Evolutionary conservation across 75 land plant genomes (phyloP).

Genomic region (Pinus albicaulis): DNA sequence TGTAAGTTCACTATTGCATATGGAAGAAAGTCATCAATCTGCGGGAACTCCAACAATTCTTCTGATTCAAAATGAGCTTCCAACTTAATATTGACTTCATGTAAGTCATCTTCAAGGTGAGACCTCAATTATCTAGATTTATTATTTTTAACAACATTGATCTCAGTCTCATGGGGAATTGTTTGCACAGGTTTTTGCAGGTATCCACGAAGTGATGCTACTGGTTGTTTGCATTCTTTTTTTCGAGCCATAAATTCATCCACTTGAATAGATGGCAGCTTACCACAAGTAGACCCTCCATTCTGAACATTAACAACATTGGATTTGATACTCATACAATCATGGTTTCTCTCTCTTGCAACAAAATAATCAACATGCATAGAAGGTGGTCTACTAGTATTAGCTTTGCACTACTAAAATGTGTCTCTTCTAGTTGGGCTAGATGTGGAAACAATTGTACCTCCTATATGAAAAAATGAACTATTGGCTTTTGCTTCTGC

Average conservation of each 20-base stretch:
- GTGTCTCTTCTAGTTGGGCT: constrained; percentile 67
- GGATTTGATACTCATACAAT: constrained; percentile 37
- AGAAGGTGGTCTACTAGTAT: constrained; percentile 96
- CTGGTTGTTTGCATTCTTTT: constrained; percentile 64
- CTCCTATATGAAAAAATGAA: constrained; percentile 44
- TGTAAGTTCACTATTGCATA: no score
- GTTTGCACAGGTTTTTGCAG: constrained; percentile 26
- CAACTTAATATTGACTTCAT: constrained; percentile 77
- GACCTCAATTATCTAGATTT: constrained; percentile 39
- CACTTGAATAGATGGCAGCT: constrained; percentile 98
- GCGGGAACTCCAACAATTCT: no score
- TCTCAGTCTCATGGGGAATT: constrained; percentile 13
- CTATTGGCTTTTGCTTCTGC: constrained; percentile 29
- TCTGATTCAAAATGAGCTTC: constrained; percentile 70
- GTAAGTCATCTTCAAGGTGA: constrained; percentile 3
- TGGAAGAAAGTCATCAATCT: no score
- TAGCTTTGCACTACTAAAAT: constrained; percentile 88
- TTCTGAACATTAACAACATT: constrained; percentile 48
- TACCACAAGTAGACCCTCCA: constrained; percentile 66
- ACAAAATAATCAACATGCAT: constrained; percentile 99
- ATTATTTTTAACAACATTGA: constrained; percentile 19
- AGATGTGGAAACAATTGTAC: constrained; percentile 29
- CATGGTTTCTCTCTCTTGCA: constrained; percentile 84
- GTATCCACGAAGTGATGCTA: constrained; percentile 19
- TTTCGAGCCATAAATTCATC: constrained; percentile 97